Evolutionary conservation across 495 filamentous ascomycete genomes (phyloP).

Genomic region (Neurospora sp.): DNA sequence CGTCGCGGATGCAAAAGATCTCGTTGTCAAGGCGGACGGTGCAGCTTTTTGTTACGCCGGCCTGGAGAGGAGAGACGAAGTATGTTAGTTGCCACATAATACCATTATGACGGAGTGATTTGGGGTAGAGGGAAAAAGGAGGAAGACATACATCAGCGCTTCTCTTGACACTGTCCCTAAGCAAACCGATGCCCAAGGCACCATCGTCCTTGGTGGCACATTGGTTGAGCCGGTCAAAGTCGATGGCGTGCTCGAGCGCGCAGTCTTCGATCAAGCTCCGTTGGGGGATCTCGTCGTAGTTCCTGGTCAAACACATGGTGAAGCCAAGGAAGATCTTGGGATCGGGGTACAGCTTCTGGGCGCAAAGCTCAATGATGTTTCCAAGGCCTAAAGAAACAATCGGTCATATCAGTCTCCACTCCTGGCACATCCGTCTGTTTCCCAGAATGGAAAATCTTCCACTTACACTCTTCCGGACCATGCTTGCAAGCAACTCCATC

Average conservation of each 20-base stretch:
- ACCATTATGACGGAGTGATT: background rate
- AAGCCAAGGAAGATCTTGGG: slow-evolving; percentile 86
- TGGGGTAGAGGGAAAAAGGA: background rate
- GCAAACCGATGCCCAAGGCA: slow-evolving; percentile 51
- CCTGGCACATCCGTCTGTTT: background rate
- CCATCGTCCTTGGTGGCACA: slow-evolving; percentile 58
- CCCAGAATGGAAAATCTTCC: background rate
- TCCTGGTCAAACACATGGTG: slow-evolving; percentile 69
- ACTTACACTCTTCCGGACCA: slow-evolving; percentile 65
- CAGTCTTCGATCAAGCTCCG: slow-evolving; percentile 69
- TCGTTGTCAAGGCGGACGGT: slow-evolving; percentile 73
- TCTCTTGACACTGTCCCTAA: slow-evolving; percentile 66
- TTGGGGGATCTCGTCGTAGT: slow-evolving; percentile 66
- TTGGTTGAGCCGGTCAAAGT: slow-evolving; percentile 72
- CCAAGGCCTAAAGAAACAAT: slow-evolving; percentile 48
- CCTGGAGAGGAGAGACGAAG: slow-evolving; percentile 20
- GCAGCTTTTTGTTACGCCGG: slow-evolving; percentile 73
- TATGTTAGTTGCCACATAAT: background rate
- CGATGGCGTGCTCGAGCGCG: slow-evolving; percentile 77
- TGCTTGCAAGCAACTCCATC: slow-evolving; percentile 77
- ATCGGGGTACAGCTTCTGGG: slow-evolving; percentile 65
- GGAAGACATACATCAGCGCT: slow-evolving; percentile 36
- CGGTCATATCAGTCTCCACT: background rate
- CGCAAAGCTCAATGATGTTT: slow-evolving; percentile 90
- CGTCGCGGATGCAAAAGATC: slow-evolving; percentile 77